Percentiles rank a stretch among this genome's conserved stretches.
These are phyloP conservation scores for Cryptococcus hybrid DNA, from an alignment of 1,284 basidiomycete genomes.

Conservation along the genomic window DNA sequence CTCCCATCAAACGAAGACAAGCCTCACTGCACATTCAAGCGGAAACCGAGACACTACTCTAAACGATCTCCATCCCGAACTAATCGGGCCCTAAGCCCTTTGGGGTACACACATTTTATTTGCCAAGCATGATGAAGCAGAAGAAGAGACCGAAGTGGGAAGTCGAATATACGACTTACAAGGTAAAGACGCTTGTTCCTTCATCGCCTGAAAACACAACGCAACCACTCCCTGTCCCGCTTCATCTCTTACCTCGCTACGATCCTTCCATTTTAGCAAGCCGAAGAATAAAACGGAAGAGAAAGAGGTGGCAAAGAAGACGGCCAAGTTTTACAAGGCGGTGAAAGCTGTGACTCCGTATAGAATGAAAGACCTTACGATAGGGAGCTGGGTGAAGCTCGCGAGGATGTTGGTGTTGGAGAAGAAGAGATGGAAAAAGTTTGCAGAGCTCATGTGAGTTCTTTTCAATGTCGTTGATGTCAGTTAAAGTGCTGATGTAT, in stretches of 20 bases:
- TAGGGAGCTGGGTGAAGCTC: constrained; percentile 70
- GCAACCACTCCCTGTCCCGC: constrained; percentile 59
- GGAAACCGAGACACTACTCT: constrained; percentile 41
- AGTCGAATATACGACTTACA: constrained; percentile 76
- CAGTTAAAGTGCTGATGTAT: no score
- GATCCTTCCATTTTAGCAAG: constrained; percentile 14
- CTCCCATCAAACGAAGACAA: constrained; percentile 46
- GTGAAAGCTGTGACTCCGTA: constrained; percentile 67
- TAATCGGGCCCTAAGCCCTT: constrained; percentile 37
- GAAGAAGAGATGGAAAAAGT: constrained; percentile 61
- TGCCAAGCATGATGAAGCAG: constrained; percentile 63
- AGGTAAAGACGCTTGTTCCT: constrained; percentile 50
- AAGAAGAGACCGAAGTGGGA: constrained; percentile 66
- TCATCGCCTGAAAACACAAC: constrained; percentile 15
- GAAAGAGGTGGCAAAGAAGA: constrained; percentile 9
- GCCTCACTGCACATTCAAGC: constrained; percentile 48
- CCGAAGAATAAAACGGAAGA: not conserved
- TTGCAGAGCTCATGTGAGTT: constrained; percentile 43
- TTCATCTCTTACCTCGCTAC: constrained; percentile 61
- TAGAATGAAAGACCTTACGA: constrained; percentile 69
- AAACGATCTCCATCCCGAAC: constrained; percentile 39
- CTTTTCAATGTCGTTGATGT: no score
- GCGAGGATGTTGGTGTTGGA: constrained; percentile 62
- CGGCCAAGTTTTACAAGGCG: constrained; percentile 26
- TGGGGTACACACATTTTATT: constrained; percentile 61